These are phyloP conservation scores for Leishmania guyanensis DNA, from an alignment of 208 protist genomes.

Conservation along the genomic window DNA sequence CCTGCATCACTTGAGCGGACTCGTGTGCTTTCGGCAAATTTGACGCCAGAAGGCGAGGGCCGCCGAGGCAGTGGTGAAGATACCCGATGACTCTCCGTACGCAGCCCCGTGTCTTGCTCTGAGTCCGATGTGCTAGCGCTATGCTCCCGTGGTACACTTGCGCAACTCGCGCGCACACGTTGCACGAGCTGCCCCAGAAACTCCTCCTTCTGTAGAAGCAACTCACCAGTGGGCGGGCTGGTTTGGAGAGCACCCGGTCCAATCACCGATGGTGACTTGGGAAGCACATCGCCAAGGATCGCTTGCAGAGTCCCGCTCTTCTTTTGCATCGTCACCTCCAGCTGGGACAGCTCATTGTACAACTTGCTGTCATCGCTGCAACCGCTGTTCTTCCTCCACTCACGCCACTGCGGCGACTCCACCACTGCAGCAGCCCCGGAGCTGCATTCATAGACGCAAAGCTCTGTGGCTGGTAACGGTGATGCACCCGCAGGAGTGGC, in stretches of 20 bases:
- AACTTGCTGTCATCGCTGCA: not conserved
- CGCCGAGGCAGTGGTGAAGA: not conserved
- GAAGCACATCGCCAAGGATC: not conserved
- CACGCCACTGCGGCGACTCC: slow-evolving; percentile 5
- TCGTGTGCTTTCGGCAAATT: not conserved
- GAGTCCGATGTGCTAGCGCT: not conserved
- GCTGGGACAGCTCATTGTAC: not conserved
- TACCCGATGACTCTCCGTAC: not conserved
- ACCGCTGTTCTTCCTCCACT: not conserved
- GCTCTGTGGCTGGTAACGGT: not conserved
- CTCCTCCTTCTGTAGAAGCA: slow-evolving; percentile 32
- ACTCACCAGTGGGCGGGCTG: slow-evolving; percentile 4
- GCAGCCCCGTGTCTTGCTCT: not conserved
- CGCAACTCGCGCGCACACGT: slow-evolving; percentile 28
- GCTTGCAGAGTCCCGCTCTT: not conserved
- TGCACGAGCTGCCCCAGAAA: slow-evolving; percentile 30
- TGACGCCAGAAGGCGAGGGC: not conserved
- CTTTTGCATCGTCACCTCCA: not conserved
- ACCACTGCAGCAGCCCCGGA: not conserved
- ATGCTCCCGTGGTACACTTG: not conserved
- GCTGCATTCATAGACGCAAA: slow-evolving; percentile 28
- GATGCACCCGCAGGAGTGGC: not conserved
- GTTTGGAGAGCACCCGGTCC: not conserved
- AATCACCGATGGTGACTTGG: not conserved
- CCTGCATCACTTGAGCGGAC: not conserved